These are phyloP conservation scores for Diplodia scrobiculata DNA, from an alignment of 2,329 filamentous ascomycete genomes.

Conservation along the genomic window DNA sequence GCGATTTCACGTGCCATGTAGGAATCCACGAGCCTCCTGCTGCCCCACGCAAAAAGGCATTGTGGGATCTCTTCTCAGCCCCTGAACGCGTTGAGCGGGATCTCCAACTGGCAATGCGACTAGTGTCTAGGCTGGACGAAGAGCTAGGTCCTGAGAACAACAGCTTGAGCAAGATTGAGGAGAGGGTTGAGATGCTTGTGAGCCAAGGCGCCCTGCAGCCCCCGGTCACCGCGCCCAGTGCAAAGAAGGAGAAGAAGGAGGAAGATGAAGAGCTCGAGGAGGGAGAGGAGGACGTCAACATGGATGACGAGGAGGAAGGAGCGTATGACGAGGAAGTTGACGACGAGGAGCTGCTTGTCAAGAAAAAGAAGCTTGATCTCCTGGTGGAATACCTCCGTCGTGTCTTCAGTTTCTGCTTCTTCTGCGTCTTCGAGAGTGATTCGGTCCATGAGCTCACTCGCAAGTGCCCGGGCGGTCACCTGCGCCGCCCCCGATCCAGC, in stretches of 20 bases:
- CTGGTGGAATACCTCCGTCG: conserved; percentile 94
- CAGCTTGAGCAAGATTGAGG: conserved; percentile 77
- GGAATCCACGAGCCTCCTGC: conserved; percentile 89
- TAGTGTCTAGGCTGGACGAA: conserved; percentile 81
- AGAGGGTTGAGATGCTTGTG: conserved; percentile 79
- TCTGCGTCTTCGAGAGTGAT: conserved; percentile 98
- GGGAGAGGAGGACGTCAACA: conserved; percentile 60
- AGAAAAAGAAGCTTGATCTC: conserved; percentile 96
- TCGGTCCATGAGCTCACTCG: conserved; percentile 93
- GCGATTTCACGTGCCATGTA: conserved; percentile 96
- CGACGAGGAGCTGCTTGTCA: conserved; percentile 82
- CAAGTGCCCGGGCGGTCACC: conserved; percentile 96
- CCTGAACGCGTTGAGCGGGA: conserved; percentile 93
- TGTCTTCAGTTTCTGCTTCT: conserved; percentile 99
- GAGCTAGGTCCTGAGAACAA: conserved; percentile 78
- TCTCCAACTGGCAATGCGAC: conserved; percentile 75
- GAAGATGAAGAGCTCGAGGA: conserved; percentile 70
- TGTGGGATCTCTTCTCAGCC: conserved; percentile 95
- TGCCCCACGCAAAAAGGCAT: conserved; percentile 85
- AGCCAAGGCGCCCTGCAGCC: conserved; percentile 76
- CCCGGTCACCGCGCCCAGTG: conserved; percentile 54
- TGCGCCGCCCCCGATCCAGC: conserved; percentile 84
- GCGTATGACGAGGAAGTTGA: conserved; percentile 77
- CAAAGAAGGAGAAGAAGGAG: conserved; percentile 66
- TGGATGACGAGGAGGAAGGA: conserved; percentile 65